Evolutionary conservation across 306 rosid species (phyloP).

Genomic region (Ammopiptanthus mongolicus): DNA sequence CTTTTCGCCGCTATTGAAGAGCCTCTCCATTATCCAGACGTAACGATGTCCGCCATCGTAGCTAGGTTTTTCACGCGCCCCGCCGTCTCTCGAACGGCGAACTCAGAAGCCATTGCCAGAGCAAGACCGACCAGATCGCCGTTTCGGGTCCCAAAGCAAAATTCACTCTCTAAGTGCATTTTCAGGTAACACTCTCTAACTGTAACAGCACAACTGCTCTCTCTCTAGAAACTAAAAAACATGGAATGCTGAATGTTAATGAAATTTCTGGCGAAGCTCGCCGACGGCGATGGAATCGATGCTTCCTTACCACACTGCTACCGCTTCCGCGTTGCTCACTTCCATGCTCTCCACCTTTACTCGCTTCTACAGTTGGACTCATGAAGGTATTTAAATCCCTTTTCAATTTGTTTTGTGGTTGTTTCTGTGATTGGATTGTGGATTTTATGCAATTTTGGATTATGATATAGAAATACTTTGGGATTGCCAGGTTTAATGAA

Average conservation of each 20-base stretch:
- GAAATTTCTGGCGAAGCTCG: slow-evolving; percentile 28
- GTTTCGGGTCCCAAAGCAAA: slow-evolving; percentile 40
- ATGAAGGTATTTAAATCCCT: slow-evolving; percentile 49
- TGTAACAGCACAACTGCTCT: not conserved
- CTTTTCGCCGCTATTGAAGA: not conserved
- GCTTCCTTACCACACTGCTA: slow-evolving; percentile 70
- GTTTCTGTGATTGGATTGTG: not conserved
- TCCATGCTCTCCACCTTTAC: slow-evolving; percentile 59
- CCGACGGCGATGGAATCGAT: slow-evolving; percentile 56
- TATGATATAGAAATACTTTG: not conserved
- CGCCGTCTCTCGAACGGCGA: slow-evolving; percentile 26
- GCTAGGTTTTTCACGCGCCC: slow-evolving; percentile 54
- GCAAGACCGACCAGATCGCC: slow-evolving; percentile 25
- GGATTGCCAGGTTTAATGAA: too few species aligned
- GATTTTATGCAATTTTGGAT: not conserved
- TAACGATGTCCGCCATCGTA: slow-evolving; percentile 43
- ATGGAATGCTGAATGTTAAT: not conserved
- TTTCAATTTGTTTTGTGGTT: not conserved
- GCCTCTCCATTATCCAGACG: not conserved
- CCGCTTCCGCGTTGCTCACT: slow-evolving; percentile 69
- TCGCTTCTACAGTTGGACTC: slow-evolving; percentile 51
- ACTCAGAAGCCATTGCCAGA: slow-evolving; percentile 26
- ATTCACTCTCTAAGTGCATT: slow-evolving; percentile 34
- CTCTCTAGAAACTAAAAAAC: too few species aligned
- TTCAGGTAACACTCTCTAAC: slow-evolving; percentile 37